phyloP scores from a whole-genome alignment of 257 asterid genomes.

The Gardenia jasminoides region DNA sequence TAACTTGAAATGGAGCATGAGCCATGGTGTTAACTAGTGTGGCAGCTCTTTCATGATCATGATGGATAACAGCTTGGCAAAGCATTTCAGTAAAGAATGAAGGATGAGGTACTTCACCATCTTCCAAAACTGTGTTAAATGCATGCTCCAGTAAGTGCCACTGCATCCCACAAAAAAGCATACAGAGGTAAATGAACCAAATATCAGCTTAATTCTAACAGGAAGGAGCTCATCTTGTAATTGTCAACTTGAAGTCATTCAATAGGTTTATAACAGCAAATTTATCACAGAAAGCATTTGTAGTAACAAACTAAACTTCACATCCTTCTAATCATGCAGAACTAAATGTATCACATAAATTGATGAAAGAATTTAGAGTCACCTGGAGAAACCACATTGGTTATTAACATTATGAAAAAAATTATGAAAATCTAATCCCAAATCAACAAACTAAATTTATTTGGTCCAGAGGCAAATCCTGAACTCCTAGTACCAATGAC shows the following conservation, averaged over 20 bases:
- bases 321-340: background rate
- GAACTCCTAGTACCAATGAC: too few relatives aligned
- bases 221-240: background rate
- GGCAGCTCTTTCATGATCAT: conserved; percentile 48
- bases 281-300: background rate
- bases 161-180: conserved; percentile 37
- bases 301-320: background rate
- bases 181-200: background rate
- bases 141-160: conserved; percentile 89
- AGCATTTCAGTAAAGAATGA: conserved; percentile 67
- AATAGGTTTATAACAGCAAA: background rate
- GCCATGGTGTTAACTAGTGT: conserved; percentile 57
- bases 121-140: conserved; percentile 65
- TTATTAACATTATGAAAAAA: conserved; percentile 1
- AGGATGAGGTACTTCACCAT: conserved; percentile 69
- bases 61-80: conserved; percentile 49
- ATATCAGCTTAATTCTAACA: background rate
- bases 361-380: background rate
- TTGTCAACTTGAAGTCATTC: background rate
- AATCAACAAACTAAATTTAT: background rate
- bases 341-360: background rate
- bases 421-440: background rate
- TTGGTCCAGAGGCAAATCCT: background rate
- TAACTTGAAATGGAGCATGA: conserved; percentile 65
- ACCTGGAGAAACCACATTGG: conserved; percentile 2